Evolutionary conservation across 2,329 filamentous ascomycete species (phyloP), one percentile per base, ranked within the genome.

Genomic region (Ascochyta fabae): DNA sequence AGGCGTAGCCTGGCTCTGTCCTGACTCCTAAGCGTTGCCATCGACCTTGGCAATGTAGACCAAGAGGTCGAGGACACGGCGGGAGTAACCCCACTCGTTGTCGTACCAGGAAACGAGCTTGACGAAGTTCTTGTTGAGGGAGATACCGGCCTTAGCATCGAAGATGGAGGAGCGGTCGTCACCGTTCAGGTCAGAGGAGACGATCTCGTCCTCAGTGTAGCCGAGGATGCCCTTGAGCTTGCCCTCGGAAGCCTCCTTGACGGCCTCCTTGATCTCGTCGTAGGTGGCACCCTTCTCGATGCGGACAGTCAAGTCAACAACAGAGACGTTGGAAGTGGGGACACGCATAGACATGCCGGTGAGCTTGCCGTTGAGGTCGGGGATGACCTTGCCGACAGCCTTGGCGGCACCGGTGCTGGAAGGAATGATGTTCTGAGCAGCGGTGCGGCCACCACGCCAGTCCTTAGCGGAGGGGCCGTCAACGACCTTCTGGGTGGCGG

Each of bases 341-440:
- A 99, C 94, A 90, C 95, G 95, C 90, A 99, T 95, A 75, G 95
- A 87, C 95, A 99, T 98, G 84, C 95, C 95, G 68, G 95, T 99
- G 69, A 98, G 92, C 89, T 99, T 99, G 87, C 95, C 95, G 84
- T 98, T 98, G 70, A 99, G 88, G 71, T 87, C 83, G 72, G 95
- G 95, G 76, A 98, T 98, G 85, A 98, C 95, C 90, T 99, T 99
- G 84, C 95, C 95, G 83, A 99, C 95, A 78, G 95, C 95, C 92
- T 99, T 99, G 79, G 95, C 95, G 80, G 95, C 95, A 88, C 95
- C 95, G 68, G 95, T 99, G 87, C 91, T 96, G 85, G 88, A 92
- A 81, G 95, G 95, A 77, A 99, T 98, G 87, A 98, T 98, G 90
- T 99, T 98, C 86, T 96, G 91, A 77, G 95, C 95, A 83, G 95